phyloP scores from a whole-genome alignment of 208 protist species.

The Herpetomonas tarakana region DNA sequence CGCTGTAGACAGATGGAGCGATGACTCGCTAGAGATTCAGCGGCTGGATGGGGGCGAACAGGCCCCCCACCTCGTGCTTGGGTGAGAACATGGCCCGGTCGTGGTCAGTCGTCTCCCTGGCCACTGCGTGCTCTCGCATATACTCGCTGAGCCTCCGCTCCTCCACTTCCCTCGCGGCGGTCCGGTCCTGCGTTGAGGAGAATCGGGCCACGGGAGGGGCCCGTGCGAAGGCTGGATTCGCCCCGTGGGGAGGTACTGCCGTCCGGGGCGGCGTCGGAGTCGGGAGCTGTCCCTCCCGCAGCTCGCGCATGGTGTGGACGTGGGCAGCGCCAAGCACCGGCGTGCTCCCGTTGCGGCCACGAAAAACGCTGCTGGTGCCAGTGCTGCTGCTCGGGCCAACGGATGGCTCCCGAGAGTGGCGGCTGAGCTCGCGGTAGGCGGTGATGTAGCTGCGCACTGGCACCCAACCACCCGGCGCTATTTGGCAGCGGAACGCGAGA shows the following conservation, averaged over 20 bases:
- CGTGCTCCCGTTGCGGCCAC: no score
- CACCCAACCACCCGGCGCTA: not conserved
- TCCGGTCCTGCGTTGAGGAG: not conserved
- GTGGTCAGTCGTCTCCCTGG: not conserved
- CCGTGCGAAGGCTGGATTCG: not conserved
- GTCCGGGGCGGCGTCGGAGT: not conserved
- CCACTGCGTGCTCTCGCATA: conserved; percentile 10
- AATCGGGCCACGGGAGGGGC: not conserved
- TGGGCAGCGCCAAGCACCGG: not conserved
- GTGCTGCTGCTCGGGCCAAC: not conserved
- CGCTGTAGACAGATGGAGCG: no score
- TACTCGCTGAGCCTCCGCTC: conserved; percentile 9
- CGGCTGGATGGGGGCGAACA: conserved; percentile 43
- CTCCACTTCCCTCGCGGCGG: not conserved
- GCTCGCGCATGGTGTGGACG: not conserved
- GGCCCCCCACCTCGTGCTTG: conserved; percentile 27
- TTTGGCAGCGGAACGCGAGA: not conserved
- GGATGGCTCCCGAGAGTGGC: not conserved
- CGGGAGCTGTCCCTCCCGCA: not conserved
- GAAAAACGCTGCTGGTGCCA: no score
- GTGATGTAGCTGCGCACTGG: not conserved
- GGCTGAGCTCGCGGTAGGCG: not conserved
- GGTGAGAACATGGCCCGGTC: conserved; percentile 46
- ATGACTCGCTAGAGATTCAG: conserved; percentile 33
- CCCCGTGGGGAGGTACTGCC: not conserved